These are phyloP conservation scores for Ostreobium quekettii DNA, from an alignment of 139 green algal genomes.

Conservation along the genomic window DNA sequence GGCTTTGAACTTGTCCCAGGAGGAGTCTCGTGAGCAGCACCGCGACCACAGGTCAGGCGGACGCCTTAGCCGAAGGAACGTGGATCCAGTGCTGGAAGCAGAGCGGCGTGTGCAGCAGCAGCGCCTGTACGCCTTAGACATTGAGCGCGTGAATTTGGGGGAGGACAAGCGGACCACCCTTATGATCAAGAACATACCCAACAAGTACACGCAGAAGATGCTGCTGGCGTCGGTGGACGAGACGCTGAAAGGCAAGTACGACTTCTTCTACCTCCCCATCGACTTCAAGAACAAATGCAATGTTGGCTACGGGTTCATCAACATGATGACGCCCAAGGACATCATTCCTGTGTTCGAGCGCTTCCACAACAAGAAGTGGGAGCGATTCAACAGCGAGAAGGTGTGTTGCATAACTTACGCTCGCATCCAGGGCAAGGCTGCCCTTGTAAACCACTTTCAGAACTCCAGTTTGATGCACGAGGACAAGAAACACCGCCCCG, in stretches of 20 bases:
- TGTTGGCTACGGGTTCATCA: constrained; percentile 98
- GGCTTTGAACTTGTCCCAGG: neutral
- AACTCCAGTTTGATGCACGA: constrained; percentile 96
- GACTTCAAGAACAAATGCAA: constrained; percentile 99
- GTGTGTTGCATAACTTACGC: constrained; percentile 89
- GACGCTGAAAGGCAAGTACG: constrained; percentile 73
- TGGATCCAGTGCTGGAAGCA: constrained; percentile 53
- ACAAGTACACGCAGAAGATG: constrained; percentile 99
- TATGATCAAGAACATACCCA: constrained; percentile 99
- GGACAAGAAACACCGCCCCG: constrained; percentile 93
- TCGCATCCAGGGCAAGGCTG: constrained; percentile 81
- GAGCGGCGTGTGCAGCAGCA: constrained; percentile 69
- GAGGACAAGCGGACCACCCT: constrained; percentile 90
- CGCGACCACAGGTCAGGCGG: constrained; percentile 33
- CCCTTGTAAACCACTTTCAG: constrained; percentile 91
- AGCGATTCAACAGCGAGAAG: constrained; percentile 96
- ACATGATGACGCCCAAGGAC: constrained; percentile 69
- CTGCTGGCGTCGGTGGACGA: constrained; percentile 87
- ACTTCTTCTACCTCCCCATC: constrained; percentile 88
- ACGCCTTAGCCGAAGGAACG: constrained; percentile 41
- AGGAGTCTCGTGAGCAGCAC: neutral
- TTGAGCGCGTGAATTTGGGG: constrained; percentile 49
- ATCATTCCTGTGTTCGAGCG: constrained; percentile 77
- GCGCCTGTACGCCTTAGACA: constrained; percentile 76
- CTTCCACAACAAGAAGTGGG: constrained; percentile 90